Conservation (phyloP, 2,329 filamentous ascomycete genomes). For the Xylaria sp. region DNA sequence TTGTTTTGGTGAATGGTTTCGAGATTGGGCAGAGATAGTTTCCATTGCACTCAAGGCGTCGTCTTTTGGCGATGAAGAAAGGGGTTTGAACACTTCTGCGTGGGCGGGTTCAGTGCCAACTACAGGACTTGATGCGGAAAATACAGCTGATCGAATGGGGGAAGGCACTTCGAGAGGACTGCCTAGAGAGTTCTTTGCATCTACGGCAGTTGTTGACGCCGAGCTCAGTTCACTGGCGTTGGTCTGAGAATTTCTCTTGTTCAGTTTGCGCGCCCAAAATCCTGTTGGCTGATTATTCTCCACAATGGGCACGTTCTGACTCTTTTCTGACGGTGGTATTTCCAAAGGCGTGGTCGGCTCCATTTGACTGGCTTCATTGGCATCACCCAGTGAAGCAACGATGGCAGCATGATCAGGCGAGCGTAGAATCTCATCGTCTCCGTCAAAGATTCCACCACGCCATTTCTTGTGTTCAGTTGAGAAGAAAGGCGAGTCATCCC, state of each 20-base stretch:
- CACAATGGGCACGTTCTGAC: slow-evolving; percentile 43
- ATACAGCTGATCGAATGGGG: slow-evolving; percentile 56
- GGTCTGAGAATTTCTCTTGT: slow-evolving; percentile 33
- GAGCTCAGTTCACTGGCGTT: slow-evolving; percentile 30
- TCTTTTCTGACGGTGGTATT: slow-evolving; percentile 50
- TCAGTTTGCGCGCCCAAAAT: slow-evolving; percentile 47
- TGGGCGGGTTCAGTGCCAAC: slow-evolving; percentile 63
- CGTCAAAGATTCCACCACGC: slow-evolving; percentile 76
- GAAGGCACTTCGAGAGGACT: slow-evolving; percentile 44
- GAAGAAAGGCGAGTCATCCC: slow-evolving; percentile 93
- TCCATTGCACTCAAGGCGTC: slow-evolving; percentile 61
- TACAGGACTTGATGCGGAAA: slow-evolving; percentile 59
- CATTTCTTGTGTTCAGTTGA: slow-evolving; percentile 71
- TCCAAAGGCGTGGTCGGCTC: slow-evolving; percentile 41
- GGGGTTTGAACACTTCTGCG: slow-evolving; percentile 57
- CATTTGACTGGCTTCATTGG: slow-evolving; percentile 42
- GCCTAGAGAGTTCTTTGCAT: slow-evolving; percentile 39
- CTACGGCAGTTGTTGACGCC: slow-evolving; percentile 45
- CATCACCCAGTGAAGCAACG: slow-evolving; percentile 42
- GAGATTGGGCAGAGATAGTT: slow-evolving; percentile 37
- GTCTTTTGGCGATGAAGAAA: slow-evolving; percentile 50
- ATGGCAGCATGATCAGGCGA: slow-evolving; percentile 35
- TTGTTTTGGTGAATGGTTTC: slow-evolving; percentile 36
- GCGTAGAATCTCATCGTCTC: slow-evolving; percentile 44
- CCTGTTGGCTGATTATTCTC: slow-evolving; percentile 39